phyloP scores from a whole-genome alignment of 257 asterid species.

The Striga asiatica region DNA sequence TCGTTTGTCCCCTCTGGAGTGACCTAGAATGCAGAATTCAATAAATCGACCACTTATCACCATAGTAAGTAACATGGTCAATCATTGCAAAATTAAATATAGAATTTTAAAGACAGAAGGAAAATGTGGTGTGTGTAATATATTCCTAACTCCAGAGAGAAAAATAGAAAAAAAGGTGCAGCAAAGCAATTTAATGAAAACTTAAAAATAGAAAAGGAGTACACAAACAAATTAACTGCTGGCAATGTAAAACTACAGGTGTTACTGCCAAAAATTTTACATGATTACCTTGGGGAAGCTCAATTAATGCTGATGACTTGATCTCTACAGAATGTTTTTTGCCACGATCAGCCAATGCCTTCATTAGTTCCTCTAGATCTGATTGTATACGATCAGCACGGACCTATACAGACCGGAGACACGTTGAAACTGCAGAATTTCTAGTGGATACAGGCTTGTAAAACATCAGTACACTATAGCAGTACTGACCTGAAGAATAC shows the following conservation, averaged over 20 bases:
- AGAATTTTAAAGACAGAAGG: constrained; percentile 4
- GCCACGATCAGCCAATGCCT: constrained; percentile 77
- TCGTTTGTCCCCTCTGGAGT: not conserved
- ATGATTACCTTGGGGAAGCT: constrained; percentile 75
- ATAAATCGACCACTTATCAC: constrained; percentile 1
- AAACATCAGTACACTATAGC: constrained; percentile 9
- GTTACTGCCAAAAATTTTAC: constrained; percentile 13
- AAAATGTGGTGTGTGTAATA: not conserved
- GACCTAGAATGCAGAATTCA: not conserved
- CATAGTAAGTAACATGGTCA: constrained; percentile 1
- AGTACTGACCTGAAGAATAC: constrained; percentile 85
- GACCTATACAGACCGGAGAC: constrained; percentile 44
- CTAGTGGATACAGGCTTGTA: constrained; percentile 4
- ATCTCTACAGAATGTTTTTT: constrained; percentile 64
- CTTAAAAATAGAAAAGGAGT: no score
- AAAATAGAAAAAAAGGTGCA: no score
- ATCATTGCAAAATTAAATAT: not conserved
- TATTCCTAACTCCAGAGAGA: not conserved
- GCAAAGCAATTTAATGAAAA: no score
- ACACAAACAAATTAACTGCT: no score
- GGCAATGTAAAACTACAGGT: constrained; percentile 5
- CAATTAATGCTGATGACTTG: constrained; percentile 71
- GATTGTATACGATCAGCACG: constrained; percentile 99
- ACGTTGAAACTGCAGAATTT: constrained; percentile 6
- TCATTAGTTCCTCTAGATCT: constrained; percentile 87